Evolutionary conservation across 169 alveolate species (phyloP).

Genomic region (Neospora caninum): DNA sequence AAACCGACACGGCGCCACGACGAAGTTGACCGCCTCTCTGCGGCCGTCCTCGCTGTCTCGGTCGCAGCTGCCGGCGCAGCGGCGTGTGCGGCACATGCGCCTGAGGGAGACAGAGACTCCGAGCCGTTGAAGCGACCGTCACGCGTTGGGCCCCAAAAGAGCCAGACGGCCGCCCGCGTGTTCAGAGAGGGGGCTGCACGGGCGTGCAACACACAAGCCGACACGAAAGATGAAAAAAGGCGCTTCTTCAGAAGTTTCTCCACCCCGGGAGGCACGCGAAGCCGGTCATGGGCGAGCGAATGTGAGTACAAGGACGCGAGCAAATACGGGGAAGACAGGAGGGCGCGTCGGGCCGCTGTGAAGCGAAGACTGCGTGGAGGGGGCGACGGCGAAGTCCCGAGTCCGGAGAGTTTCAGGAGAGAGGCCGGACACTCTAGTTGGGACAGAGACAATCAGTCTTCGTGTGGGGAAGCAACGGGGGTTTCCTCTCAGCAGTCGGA

Average conservation of each 20-base stretch:
- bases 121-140: background rate
- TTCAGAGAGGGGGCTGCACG: background rate
- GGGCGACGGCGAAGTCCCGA: too few relatives aligned
- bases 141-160: background rate
- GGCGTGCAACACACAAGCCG: background rate
- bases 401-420: too few relatives aligned
- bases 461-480: too few relatives aligned
- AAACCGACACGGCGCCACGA: background rate
- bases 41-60: background rate
- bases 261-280: too few relatives aligned
- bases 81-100: background rate
- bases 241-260: background rate
- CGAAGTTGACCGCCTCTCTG: background rate
- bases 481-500: too few relatives aligned
- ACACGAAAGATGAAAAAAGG: background rate
- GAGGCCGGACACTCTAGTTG: too few relatives aligned
- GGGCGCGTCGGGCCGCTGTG: too few relatives aligned
- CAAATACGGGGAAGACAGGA: background rate
- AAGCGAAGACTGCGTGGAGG: too few relatives aligned
- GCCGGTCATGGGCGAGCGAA: background rate
- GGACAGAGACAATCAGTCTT: too few relatives aligned
- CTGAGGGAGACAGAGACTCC: background rate
- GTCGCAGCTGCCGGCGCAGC: constrained; percentile 7
- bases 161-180: background rate
- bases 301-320: background rate